Evolutionary conservation across 495 filamentous ascomycete species (phyloP), one percentile per base, ranked within the genome.

Genomic region (Penicillium roqueforti): DNA sequence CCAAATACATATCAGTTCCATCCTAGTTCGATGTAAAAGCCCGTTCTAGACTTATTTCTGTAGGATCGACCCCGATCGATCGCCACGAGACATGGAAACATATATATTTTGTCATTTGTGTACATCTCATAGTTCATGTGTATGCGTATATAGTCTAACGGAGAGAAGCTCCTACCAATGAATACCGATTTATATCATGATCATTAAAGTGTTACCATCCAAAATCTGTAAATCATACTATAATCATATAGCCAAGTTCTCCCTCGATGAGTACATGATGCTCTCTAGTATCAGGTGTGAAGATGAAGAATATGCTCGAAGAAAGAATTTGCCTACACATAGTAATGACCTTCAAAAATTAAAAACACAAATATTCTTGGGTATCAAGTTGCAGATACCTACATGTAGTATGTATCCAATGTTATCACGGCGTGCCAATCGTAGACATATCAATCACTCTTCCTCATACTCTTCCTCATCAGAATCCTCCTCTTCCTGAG

Each of bases 401-500:
- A 29, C 42, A 13, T 28, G 32, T 18, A 49, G 32, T 49, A 49
- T 28, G 32, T 38, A 49, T 49, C 32, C 22, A 13, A 38, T 11
- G 20, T 49, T 38, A 37, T 37, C 46, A 38, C 6, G 16, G 22
- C 22, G 14, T 26, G 26, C 14, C 8, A 45, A 45, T 11, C 1
- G 31, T 38, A 37, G 7, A 37, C 9, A 6, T 19, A 20, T 32
- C 19, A 47, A 47, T 31, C 16, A 22, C 11, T 41, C 26, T 31
- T 32, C 38, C 18, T 41, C 38, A 6, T 31, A 26, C 13, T 41
- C 48, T 1, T 51, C 48, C 23, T 37, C 32, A 1, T 34, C 61
- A 0, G 45, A 51, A 16, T 59, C 53, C 22, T 60, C 55, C 34
- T 59, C 59, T 13, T 49, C 23, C 4, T 29, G 25, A 8, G 47